Conservation (phyloP, 2,329 filamentous ascomycete species). For the Aureobasidium sp. region DNA sequence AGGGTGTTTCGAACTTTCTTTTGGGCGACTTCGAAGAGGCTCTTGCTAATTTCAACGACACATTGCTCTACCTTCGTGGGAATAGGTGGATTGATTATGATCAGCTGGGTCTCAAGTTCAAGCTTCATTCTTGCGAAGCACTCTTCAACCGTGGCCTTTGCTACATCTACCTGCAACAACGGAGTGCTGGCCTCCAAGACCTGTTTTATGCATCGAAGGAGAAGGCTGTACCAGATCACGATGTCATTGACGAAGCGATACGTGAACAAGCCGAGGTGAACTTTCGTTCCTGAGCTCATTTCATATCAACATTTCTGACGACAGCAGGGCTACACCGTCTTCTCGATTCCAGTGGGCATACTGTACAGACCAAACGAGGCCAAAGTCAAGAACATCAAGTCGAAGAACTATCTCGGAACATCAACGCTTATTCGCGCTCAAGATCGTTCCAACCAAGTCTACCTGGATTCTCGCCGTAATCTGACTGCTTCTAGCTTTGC, state of each 20-base stretch:
- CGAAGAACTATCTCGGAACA: constrained; percentile 95
- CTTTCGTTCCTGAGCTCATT: constrained; percentile 15
- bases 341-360: constrained; percentile 93
- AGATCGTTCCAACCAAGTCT: constrained; percentile 15
- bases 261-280: constrained; percentile 79
- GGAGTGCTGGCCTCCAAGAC: constrained; percentile 84
- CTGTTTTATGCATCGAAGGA: constrained; percentile 85
- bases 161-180: constrained; percentile 93
- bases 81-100: constrained; percentile 98
- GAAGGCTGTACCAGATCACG: constrained; percentile 92
- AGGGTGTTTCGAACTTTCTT: constrained; percentile 96
- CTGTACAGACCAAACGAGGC: constrained; percentile 94
- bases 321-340: constrained; percentile 87
- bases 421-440: constrained; percentile 79
- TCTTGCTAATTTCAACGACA: constrained; percentile 97
- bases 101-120: constrained; percentile 89
- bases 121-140: constrained; percentile 94
- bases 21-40: constrained; percentile 97
- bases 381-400: constrained; percentile 96
- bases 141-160: constrained; percentile 95
- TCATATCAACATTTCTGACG: constrained; percentile 21
- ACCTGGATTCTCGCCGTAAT: constrained; percentile 20
- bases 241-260: constrained; percentile 97
- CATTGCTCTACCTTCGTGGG: constrained; percentile 83
- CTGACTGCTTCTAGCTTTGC: constrained; percentile 29